Conservation (phyloP, 345 rosid genomes). For the Theobroma cacao region DNA sequence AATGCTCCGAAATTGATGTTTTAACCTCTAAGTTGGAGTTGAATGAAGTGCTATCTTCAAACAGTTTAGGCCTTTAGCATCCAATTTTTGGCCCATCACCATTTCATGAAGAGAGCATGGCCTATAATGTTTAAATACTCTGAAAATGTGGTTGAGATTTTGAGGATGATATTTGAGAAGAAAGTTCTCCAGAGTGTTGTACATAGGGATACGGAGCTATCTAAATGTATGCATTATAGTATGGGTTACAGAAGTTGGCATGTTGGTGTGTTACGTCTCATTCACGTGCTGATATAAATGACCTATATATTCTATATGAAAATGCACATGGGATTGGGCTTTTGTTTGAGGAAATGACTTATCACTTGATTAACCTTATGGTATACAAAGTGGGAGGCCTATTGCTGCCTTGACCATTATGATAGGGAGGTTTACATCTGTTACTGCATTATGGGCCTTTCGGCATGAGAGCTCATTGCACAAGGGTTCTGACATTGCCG, state of each 20-base stretch:
- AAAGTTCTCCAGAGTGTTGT: not conserved
- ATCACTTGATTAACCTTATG: not conserved
- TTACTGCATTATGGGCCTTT: not conserved
- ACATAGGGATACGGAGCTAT: not conserved
- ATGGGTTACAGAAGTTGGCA: not conserved
- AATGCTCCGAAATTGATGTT: constrained; percentile 1
- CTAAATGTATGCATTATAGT: not conserved
- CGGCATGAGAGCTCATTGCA: not conserved
- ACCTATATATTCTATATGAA: not conserved
- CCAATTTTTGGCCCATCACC: not conserved
- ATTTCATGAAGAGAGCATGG: not conserved
- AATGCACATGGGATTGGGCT: not conserved
- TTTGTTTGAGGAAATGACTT: not conserved
- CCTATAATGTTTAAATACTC: not conserved
- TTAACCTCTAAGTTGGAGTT: not conserved
- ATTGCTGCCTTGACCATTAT: not conserved
- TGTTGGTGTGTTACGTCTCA: not conserved
- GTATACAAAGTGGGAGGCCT: not conserved
- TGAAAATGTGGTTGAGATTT: not conserved
- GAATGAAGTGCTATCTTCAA: not conserved
- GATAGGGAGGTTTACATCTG: not conserved
- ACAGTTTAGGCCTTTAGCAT: not conserved
- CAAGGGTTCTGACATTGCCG: not conserved
- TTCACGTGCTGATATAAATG: not conserved
- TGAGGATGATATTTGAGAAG: not conserved